Evolutionary conservation across 2,329 filamentous ascomycete genomes (phyloP), one percentile per base, ranked within the genome.

Genomic region (Scedosporium boydii): DNA sequence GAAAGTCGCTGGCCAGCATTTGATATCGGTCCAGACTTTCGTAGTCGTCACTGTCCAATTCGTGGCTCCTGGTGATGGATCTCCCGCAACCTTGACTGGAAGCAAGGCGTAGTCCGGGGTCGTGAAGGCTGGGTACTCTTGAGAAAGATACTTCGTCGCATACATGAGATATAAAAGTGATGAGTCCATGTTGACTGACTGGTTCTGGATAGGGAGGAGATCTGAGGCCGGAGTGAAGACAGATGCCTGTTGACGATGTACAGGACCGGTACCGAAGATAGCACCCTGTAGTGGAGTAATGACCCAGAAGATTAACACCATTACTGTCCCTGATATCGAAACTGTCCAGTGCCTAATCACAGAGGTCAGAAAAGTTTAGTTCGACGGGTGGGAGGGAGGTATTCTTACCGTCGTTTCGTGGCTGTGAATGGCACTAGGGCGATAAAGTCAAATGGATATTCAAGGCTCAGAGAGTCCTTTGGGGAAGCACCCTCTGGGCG

Each of bases 231-330:
- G 63, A 0, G 10, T 3, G 7, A 72, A 63, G 0, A 18, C 21
- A 0, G 64, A 12, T 0, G 27, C 2, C 0, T 66, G 58, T 0
- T 64, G 68, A 1, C 71, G 68, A 0, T 56, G 66, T 0, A 82
- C 68, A 0, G 67, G 68, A 0, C 69, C 67, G 0, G 71, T 74
- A 0, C 80, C 78, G 4, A 87, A 80, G 0, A 86, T 76, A n/a
- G 82, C 78, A 27, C 81, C 78, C 66, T 86, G 82, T 0, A 80
- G 66, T 0, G 84, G 84, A 0, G 83, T 85, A 0, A 87, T 65
- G 0, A 77, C 71, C 80, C 80, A 85, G 2, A 82, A 81, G 0
- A 86, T 75, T 0, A 84, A 55, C 0, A 87, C 70, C 65, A 83
- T 77, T 0, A 77, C 73, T 0, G 74, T 71, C 0, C 80, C 80